Percentiles rank a stretch among this genome's conserved stretches.
Conservation (phyloP, 805 yeast species). For the Candida xiaguanensis region DNA sequence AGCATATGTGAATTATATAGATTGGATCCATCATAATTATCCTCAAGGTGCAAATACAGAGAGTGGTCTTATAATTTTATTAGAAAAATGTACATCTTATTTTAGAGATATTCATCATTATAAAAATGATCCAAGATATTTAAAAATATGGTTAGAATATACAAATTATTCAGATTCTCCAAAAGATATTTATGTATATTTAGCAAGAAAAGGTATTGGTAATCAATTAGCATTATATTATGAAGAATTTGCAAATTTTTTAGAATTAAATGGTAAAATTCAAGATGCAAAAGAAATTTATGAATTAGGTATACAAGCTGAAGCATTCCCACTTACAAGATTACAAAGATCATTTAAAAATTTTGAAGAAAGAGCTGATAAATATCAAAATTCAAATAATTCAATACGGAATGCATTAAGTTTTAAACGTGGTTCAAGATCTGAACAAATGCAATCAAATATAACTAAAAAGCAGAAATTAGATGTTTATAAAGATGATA, state of each 20-base stretch:
- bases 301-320: conserved; percentile 50
- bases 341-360: conserved; percentile 34
- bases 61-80: conserved; percentile 59
- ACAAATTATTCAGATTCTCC: conserved; percentile 67
- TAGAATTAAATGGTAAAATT: conserved; percentile 48
- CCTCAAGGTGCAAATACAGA: conserved; percentile 62
- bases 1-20: conserved; percentile 65
- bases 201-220: conserved; percentile 74
- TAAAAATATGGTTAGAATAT: conserved; percentile 79
- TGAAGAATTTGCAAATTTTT: conserved; percentile 68
- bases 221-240: conserved; percentile 62
- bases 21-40: conserved; percentile 63
- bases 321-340: conserved; percentile 61
- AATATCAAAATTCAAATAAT: neutral
- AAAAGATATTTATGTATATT: conserved; percentile 63
- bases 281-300: conserved; percentile 59
- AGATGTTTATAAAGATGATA: conserved; percentile 38
- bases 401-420: conserved; percentile 20
- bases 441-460: conserved; percentile 3
- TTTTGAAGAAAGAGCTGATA: conserved; percentile 38
- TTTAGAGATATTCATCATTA: conserved; percentile 66
- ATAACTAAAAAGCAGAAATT: conserved; percentile 27
- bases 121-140: conserved; percentile 77
- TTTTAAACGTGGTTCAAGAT: conserved; percentile 24
- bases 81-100: conserved; percentile 69